Evolutionary conservation across 306 rosid species (phyloP), one percentile per base, ranked within the genome.

Genomic region (Lablab purpureus): DNA sequence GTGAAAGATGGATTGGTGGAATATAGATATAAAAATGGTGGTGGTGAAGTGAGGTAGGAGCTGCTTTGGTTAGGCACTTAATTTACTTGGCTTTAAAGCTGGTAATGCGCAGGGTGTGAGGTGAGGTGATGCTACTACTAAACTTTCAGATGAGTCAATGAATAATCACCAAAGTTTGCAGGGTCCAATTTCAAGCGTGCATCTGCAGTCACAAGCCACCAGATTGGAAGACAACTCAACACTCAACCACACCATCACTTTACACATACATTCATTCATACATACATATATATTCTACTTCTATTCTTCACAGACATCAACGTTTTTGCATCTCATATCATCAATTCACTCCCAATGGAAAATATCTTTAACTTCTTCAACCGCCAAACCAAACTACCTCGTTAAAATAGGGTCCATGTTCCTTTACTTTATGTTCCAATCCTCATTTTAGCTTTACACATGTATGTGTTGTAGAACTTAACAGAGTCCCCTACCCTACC

Each of bases 51-150:
- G 67, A 77, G 77, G 59, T 30, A 71, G 32, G 22, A 70, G 85
- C 79, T 83, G 92, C 84, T 86, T 88, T 84, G 15, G 1, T 30
- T 60, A 13, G 40, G 2, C 36, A 30, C 50, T 32, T 32, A 45
- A 54, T 73, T 84, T 80, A 74, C 95, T 88, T 91, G 82, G 83
- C 93, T 89, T 89, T 76, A 82, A 91, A 91, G 93, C 19, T 86
- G 89, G 71, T 82, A 80, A 77, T 83, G 63, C 55, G 72, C 22
- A 71, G 34, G 58, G 59, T 73, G 84, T 63, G 82, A 23, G 56
- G 41, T 14, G 37, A 55, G 62, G 68, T 78, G 66, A 27, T 10
- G 36, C 66, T 23, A 7, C 51, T 11, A 76, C 37, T 66, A 62
- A 12, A 58, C 43, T 41, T 43, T 3, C 4, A 78, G 68, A 37